These are phyloP conservation scores for Pythium brassicae DNA, from an alignment of 352 stramenopile genomes.

Conservation along the genomic window DNA sequence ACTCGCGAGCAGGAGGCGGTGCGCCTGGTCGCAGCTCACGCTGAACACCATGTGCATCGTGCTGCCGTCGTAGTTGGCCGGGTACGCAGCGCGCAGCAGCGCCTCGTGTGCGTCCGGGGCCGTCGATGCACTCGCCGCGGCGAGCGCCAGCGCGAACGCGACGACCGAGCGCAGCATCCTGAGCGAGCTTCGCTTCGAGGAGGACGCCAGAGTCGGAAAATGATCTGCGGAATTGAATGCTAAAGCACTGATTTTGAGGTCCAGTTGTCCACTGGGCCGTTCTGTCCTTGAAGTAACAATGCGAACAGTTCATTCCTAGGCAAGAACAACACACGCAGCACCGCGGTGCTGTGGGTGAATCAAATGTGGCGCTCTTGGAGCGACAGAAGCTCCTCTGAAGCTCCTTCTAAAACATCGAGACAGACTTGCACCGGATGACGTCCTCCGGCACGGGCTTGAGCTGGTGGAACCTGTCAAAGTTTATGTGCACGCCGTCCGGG, in stretches of 20 bases:
- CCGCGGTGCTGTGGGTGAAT: no score
- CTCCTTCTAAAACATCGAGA: conserved; percentile 14
- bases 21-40: conserved; percentile 19
- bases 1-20: conserved; percentile 16
- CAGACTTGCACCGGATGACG: conserved; percentile 19
- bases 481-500: conserved; percentile 47
- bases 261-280: no score
- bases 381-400: neutral
- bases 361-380: no score
- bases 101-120: neutral
- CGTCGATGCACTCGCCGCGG: neutral
- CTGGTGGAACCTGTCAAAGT: conserved; percentile 83
- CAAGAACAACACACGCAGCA: no score
- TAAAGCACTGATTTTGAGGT: no score
- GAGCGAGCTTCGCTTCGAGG: neutral
- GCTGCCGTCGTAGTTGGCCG: conserved; percentile 11
- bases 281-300: no score
- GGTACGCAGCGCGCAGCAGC: conserved; percentile 3
- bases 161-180: neutral
- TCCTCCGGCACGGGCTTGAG: conserved; percentile 64
- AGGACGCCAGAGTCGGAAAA: neutral
- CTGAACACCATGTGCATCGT: conserved; percentile 25
- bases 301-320: no score
- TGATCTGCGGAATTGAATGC: no score
- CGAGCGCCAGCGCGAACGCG: neutral